Base-by-base conservation (phyloP, 306 rosid species). In the Rosa multiflora region DNA sequence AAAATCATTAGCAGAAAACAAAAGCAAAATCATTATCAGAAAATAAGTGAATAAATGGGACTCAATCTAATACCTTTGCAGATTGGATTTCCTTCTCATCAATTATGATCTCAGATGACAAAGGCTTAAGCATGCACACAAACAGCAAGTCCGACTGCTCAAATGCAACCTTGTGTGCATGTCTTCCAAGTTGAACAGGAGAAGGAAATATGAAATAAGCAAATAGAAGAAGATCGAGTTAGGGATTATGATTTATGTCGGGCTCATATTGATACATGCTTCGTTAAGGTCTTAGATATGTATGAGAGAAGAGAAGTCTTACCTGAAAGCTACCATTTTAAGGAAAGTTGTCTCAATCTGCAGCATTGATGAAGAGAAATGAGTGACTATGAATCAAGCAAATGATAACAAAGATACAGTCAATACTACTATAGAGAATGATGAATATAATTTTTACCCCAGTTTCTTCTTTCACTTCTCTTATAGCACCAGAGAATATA, bases 401-500 rank as follows among this genome's bases (percentile, higher is more conserved):
- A 37, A 6, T 23, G 39, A 51, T 18, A 49, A 52, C 1, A 73
- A 11, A 15, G 67, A 10, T 48, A 12, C 2, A 49, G 2, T 17
- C 37, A 14, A 56, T 52, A 35, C 21, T 37, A 29, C n/a, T 15
- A 17, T 37, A 26, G 35, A 70, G 62, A 72, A 77, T 72, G 5
- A 64, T 73, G 72, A 61, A 11, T 10, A 4, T 72, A 29, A 55
- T 18, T 72, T 70, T 76, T 80, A 87, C 90, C 35, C 85, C 86
- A 52, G 90, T 84, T 82, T 87, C 90, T 58, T 87, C 90, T 82
- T 84, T 87, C 58, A 87, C 88, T 87, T 87, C 88, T 75, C 86
- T 80, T 53, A 72, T 39, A 48, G 81, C 85, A 75, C 85, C 86
- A 42, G 75, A 42, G 59, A 82, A 82, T 82, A 80, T 74, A 56